Evolutionary conservation across 345 rosid genomes (phyloP).

Genomic region (Brassica juncea): DNA sequence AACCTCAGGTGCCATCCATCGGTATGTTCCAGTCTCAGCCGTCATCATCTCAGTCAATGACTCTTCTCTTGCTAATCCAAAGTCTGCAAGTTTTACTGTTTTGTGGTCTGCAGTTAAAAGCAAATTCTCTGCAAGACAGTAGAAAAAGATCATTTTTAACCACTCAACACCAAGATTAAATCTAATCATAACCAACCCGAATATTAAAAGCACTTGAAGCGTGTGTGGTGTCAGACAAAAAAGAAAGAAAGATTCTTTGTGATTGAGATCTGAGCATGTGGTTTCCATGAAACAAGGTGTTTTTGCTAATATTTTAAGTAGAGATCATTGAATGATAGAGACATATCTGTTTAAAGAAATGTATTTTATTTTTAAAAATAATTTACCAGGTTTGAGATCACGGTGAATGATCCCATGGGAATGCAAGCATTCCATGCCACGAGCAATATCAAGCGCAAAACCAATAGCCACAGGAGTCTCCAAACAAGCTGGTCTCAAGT

Average conservation of each 20-base stretch:
- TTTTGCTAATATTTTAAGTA: constrained; percentile 26
- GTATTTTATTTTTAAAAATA: neutral
- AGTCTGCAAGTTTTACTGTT: constrained; percentile 92
- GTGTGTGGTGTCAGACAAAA: constrained; percentile 33
- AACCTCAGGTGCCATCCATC: constrained; percentile 99
- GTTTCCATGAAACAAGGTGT: constrained; percentile 25
- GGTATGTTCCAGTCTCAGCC: constrained; percentile 94
- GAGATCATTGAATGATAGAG: constrained; percentile 19
- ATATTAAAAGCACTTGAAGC: constrained; percentile 25
- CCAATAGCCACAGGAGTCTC: constrained; percentile 74
- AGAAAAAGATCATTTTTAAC: neutral
- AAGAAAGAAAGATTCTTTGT: constrained; percentile 36
- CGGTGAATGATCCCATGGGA: constrained; percentile 96
- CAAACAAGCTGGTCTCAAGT: constrained; percentile 76
- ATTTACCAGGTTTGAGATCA: constrained; percentile 90
- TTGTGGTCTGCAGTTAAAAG: constrained; percentile 84
- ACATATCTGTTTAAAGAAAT: constrained; percentile 7
- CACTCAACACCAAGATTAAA: neutral
- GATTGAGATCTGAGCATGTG: constrained; percentile 44
- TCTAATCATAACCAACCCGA: constrained; percentile 2
- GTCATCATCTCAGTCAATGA: constrained; percentile 98
- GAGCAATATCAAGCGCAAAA: constrained; percentile 88
- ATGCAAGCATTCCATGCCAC: constrained; percentile 96
- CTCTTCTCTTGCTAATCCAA: constrained; percentile 96
- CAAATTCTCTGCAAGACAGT: constrained; percentile 69